These are phyloP conservation scores for Starmerella powellii DNA, from an alignment of 805 yeast genomes.

Conservation along the genomic window DNA sequence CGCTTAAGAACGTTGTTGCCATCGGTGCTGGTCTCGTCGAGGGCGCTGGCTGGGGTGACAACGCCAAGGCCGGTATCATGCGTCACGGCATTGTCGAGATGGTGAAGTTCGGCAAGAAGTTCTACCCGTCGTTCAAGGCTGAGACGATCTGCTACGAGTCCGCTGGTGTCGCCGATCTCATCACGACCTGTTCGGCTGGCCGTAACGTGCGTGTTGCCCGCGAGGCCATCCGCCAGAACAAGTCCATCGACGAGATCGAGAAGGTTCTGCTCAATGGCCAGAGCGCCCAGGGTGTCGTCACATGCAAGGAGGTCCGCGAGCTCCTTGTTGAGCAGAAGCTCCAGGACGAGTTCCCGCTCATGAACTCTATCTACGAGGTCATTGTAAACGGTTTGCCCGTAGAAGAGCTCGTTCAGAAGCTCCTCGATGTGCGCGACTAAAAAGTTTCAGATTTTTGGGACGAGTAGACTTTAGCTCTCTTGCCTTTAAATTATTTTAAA, in stretches of 20 bases:
- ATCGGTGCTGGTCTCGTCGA: constrained; percentile 94
- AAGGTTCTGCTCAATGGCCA: constrained; percentile 82
- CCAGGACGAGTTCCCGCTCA: constrained; percentile 66
- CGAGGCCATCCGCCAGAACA: constrained; percentile 70
- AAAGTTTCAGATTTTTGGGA: not conserved
- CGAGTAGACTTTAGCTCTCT: too few species aligned
- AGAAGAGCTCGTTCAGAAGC: constrained; percentile 38
- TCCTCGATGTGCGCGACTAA: constrained; percentile 13
- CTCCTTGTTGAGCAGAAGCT: constrained; percentile 42
- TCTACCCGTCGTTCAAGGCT: constrained; percentile 62
- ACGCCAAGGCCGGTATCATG: constrained; percentile 96
- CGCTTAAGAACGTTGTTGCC: constrained; percentile 91
- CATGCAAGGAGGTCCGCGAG: constrained; percentile 84
- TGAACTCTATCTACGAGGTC: constrained; percentile 69
- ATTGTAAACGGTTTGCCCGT: constrained; percentile 64
- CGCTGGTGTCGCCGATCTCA: constrained; percentile 96
- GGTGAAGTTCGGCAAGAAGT: constrained; percentile 69
- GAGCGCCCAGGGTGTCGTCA: constrained; percentile 89
- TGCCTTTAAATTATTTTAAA: too few species aligned
- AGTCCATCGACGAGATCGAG: constrained; percentile 70
- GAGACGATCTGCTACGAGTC: constrained; percentile 84
- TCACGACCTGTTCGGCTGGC: constrained; percentile 96
- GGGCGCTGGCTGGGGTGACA: constrained; percentile 98
- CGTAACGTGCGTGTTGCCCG: constrained; percentile 87
- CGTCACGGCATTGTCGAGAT: constrained; percentile 88